These are phyloP conservation scores for Talaromyces sp. DNA, from an alignment of 2,329 filamentous ascomycete species.

Conservation along the genomic window DNA sequence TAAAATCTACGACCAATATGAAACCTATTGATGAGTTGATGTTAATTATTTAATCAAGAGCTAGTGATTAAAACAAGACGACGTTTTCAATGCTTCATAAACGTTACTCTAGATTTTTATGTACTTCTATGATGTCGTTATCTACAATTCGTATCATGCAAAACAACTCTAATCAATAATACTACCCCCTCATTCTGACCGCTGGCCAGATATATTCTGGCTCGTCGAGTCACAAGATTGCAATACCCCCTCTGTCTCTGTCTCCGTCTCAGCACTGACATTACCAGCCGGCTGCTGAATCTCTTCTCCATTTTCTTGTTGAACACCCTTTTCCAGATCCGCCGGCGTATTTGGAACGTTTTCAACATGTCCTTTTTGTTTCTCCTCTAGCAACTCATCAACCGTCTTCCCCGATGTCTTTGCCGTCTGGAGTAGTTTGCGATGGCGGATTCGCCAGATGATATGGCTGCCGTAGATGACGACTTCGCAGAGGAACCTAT, in stretches of 20 bases:
- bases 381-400: constrained; percentile 44
- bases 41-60: neutral
- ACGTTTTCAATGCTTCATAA: neutral
- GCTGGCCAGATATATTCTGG: neutral
- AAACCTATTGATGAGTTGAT: neutral
- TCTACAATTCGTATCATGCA: neutral
- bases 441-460: constrained; percentile 54
- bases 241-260: neutral
- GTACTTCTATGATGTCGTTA: neutral
- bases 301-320: neutral
- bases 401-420: constrained; percentile 48
- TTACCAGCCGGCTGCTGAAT: neutral
- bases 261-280: neutral
- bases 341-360: neutral
- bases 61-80: neutral
- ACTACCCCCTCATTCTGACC: neutral
- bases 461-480: constrained; percentile 57
- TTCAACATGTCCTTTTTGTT: neutral
- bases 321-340: neutral
- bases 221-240: neutral
- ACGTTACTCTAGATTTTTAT: neutral
- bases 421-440: constrained; percentile 47
- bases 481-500: constrained; percentile 51
- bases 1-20: neutral
- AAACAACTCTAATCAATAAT: neutral